A percentile compares a stretch with the other conserved stretches of the same genome.
Conservation (phyloP, 2,329 filamentous ascomycete species). For the Penicillium fuscoglaucum region DNA sequence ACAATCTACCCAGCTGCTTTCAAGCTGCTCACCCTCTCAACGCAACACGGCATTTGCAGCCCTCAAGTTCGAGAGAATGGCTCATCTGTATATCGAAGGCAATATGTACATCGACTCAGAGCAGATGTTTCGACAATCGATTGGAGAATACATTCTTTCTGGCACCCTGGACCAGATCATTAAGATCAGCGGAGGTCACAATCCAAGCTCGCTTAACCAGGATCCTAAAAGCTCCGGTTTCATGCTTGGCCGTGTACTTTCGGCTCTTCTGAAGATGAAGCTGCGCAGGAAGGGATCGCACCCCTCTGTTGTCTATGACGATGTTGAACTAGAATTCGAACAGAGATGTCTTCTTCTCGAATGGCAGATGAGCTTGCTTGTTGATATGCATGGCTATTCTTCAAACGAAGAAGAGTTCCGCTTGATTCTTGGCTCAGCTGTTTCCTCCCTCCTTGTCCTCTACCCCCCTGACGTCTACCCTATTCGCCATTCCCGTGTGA, state of each 20-base stretch:
- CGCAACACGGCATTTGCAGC: constrained; percentile 42
- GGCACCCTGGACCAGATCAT: constrained; percentile 37
- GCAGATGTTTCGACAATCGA: constrained; percentile 41
- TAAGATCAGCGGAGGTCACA: constrained; percentile 27
- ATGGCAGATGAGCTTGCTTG: constrained; percentile 41
- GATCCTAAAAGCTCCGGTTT: constrained; percentile 38
- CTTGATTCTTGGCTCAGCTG: constrained; percentile 28
- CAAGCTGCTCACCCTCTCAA: constrained; percentile 35
- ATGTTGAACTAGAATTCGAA: constrained; percentile 27
- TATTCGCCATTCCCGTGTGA: constrained; percentile 40
- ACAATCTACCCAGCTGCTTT: constrained; percentile 43
- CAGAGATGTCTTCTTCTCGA: constrained; percentile 37
- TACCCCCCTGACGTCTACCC: constrained; percentile 36
- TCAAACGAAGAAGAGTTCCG: constrained; percentile 33
- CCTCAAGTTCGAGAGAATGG: constrained; percentile 48
- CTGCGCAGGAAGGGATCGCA: constrained; percentile 33
- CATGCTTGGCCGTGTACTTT: constrained; percentile 41
- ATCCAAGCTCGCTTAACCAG: constrained; percentile 32
- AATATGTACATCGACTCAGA: constrained; percentile 38
- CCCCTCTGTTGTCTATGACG: constrained; percentile 33
- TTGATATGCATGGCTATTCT: constrained; percentile 31
- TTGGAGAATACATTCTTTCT: constrained; percentile 42
- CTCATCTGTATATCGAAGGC: constrained; percentile 42
- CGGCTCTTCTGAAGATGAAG: constrained; percentile 38
- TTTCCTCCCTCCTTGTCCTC: constrained; percentile 36